Conservation (phyloP, 2,329 filamentous ascomycete species). For the Nigrograna mackinnonii region DNA sequence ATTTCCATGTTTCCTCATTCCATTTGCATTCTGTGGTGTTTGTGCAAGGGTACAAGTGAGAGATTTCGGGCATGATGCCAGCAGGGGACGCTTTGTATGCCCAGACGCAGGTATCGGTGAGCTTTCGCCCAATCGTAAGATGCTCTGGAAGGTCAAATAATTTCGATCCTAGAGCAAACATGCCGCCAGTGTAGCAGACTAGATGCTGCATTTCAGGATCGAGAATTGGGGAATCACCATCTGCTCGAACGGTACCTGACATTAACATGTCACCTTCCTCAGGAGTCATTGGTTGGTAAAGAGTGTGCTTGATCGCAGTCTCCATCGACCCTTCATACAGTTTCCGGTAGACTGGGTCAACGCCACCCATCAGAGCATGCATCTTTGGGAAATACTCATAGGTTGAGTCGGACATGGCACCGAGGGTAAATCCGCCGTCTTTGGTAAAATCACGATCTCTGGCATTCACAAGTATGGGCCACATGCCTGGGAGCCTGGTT, state of each 20-base stretch:
- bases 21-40: constrained; percentile 51
- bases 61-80: constrained; percentile 66
- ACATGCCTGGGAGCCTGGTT: constrained; percentile 52
- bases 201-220: constrained; percentile 61
- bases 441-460: constrained; percentile 43
- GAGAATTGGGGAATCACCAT: constrained; percentile 33
- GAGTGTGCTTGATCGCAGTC: constrained; percentile 47
- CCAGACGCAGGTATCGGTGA: constrained; percentile 67
- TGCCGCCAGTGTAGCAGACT: constrained; percentile 63
- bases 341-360: constrained; percentile 50
- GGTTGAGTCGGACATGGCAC: constrained; percentile 40
- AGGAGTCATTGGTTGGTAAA: constrained; percentile 55
- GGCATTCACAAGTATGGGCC: constrained; percentile 50
- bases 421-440: constrained; percentile 40
- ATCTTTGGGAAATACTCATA: constrained; percentile 50
- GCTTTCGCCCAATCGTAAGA: constrained; percentile 58
- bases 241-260: constrained; percentile 46
- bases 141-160: constrained; percentile 59
- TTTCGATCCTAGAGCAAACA: constrained; percentile 64
- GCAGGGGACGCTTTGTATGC: constrained; percentile 60
- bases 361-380: constrained; percentile 50
- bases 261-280: constrained; percentile 51
- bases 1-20: constrained; percentile 57
- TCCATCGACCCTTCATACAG: constrained; percentile 59
- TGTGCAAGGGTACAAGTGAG: constrained; percentile 56